These are phyloP conservation scores for Annulohypoxylon truncatum DNA, from an alignment of 2,329 filamentous ascomycete species.

Conservation along the genomic window DNA sequence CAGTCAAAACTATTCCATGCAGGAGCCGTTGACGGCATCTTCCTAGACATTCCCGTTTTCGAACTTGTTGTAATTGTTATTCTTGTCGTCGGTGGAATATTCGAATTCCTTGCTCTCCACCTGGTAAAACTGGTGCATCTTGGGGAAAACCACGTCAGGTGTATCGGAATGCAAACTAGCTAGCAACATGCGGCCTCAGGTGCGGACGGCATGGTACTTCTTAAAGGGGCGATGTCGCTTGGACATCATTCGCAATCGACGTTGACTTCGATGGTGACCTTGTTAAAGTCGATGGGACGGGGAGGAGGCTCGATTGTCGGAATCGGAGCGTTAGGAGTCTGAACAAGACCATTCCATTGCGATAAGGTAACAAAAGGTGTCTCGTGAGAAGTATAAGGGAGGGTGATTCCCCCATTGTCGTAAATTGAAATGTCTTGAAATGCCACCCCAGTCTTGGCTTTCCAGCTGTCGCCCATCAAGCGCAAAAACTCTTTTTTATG, in stretches of 20 bases:
- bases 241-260: background rate
- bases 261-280: background rate
- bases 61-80: too few relatives aligned
- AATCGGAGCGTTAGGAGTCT: background rate
- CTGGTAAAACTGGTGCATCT: too few relatives aligned
- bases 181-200: too few relatives aligned
- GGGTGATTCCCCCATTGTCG: background rate
- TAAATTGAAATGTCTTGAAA: constrained; percentile 32
- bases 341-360: constrained; percentile 32
- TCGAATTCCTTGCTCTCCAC: too few relatives aligned
- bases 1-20: too few relatives aligned
- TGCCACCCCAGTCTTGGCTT: constrained; percentile 26
- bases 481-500: constrained; percentile 1
- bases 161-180: too few relatives aligned
- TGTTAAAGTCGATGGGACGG: background rate
- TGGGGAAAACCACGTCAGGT: too few relatives aligned
- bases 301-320: background rate
- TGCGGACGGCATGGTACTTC: too few relatives aligned
- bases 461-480: constrained; percentile 40
- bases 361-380: constrained; percentile 14
- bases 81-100: too few relatives aligned
- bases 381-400: constrained; percentile 19
- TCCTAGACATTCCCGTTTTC: too few relatives aligned
- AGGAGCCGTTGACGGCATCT: too few relatives aligned
- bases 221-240: too few relatives aligned